Base-by-base conservation (phyloP, 139 green algal species). In the Chlorella sp. region DNA sequence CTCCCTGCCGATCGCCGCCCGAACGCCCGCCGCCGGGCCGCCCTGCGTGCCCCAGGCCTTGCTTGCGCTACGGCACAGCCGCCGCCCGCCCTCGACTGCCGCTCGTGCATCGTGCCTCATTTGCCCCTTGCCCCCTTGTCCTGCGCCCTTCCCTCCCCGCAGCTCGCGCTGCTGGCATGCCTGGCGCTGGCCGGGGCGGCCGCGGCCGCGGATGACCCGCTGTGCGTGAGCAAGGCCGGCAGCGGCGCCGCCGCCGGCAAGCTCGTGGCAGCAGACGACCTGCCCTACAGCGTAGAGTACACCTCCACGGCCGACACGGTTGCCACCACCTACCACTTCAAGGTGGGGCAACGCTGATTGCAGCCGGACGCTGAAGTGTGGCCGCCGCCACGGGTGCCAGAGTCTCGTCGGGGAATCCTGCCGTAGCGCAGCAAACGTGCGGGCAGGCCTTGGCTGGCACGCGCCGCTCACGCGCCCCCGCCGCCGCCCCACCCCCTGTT, bases 281-380 rank as follows among this genome's bases (percentile, higher is more conserved):
- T 78, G 7, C 80, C 80, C 1, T 85, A 44, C 34, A 71, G 68
- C 5, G 47, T 85, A 25, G 68, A 85, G 21, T 85, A 85, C 51
- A 76, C 67, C 32, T 63, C 60, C 16, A 79, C 83, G 1, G 83
- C 57, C 20, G 67, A 78, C 13, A 17, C 57, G 16, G 51, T 32
- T 6, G 70, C 39, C 60, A 87, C 83, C 57, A 87, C 83, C 16
- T 87, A 83, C 39, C n/a, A 44, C 36, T 74, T 74, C 67, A 82
- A 80, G 76, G 83, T 84, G 9, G 18, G 74, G 3, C 17, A 0
- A 21, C 34, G n/a, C 36, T 13, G 39, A 51, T 51, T 6, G 38
- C 2, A 32, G 25, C 7, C 44, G 6, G 16, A 7, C 7, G 23
- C 1, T 1, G 21, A 1, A 57, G 23, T 26, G 69, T 20, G 26